These are phyloP conservation scores for Monilinia aucupariae DNA, from an alignment of 2,329 filamentous ascomycete genomes.

Conservation along the genomic window DNA sequence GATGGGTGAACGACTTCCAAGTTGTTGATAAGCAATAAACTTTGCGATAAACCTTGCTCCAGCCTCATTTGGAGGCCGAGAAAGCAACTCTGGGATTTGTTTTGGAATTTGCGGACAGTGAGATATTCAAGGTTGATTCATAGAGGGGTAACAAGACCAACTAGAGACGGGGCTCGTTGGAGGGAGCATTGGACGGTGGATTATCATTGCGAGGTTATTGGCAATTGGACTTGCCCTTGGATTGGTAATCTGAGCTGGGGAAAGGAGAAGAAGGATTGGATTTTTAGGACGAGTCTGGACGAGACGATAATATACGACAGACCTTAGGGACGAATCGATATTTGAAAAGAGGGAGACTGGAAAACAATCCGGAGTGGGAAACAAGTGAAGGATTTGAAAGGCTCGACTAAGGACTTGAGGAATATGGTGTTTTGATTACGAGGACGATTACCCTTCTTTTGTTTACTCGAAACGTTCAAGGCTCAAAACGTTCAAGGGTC, in stretches of 20 bases:
- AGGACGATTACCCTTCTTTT: not conserved
- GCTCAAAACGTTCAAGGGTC: not conserved
- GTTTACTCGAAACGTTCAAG: not conserved
- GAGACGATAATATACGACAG: not conserved
- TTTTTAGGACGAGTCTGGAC: not conserved
- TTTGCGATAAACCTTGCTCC: conserved; percentile 4
- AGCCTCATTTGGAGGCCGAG: conserved; percentile 13
- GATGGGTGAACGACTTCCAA: not conserved
- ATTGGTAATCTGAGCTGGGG: not conserved
- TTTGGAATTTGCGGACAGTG: conserved; percentile 5
- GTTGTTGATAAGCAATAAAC: not conserved
- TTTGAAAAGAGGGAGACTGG: too few relatives aligned
- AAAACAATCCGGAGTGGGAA: not conserved
- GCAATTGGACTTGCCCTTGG: too few relatives aligned
- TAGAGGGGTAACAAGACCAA: not conserved
- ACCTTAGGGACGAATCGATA: not conserved
- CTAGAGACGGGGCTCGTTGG: not conserved
- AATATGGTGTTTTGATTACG: conserved; percentile 6
- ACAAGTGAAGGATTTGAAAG: not conserved
- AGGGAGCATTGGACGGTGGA: conserved; percentile 8
- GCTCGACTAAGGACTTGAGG: not conserved
- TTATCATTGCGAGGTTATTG: conserved; percentile 1
- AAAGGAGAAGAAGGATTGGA: conserved; percentile 10
- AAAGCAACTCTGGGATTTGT: conserved; percentile 1
- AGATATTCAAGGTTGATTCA: not conserved